These are phyloP conservation scores for Ceratorhiza oryzae-sativae DNA, from an alignment of 1,284 basidiomycete species.

Conservation along the genomic window DNA sequence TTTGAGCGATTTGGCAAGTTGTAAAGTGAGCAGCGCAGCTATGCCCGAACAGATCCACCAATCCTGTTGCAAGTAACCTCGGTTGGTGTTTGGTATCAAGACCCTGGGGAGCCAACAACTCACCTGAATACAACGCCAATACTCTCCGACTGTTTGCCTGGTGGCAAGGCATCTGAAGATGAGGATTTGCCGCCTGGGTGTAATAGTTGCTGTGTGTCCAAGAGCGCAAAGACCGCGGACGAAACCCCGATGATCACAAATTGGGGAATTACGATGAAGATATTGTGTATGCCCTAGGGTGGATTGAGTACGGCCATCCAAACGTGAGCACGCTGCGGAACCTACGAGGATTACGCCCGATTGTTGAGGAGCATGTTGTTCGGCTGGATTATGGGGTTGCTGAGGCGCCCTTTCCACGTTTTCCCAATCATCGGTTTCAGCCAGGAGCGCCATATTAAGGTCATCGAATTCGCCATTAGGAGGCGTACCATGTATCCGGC, in stretches of 20 bases:
- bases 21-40: slow-evolving; percentile 24
- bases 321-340: slow-evolving; percentile 37
- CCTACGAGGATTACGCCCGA: slow-evolving; percentile 86
- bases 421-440: slow-evolving; percentile 36
- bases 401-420: slow-evolving; percentile 8
- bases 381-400: background rate
- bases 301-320: background rate
- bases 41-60: slow-evolving; percentile 30
- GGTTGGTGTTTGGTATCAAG: background rate
- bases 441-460: slow-evolving; percentile 27
- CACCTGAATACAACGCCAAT: slow-evolving; percentile 34
- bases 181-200: slow-evolving; percentile 21
- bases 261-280: slow-evolving; percentile 79
- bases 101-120: background rate
- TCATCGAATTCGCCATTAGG: slow-evolving; percentile 38
- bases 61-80: slow-evolving; percentile 3
- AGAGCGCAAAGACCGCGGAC: slow-evolving; percentile 60
- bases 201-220: slow-evolving; percentile 54
- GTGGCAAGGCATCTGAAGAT: slow-evolving; percentile 5
- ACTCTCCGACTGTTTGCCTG: slow-evolving; percentile 32
- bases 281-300: slow-evolving; percentile 84
- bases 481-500: slow-evolving; percentile 17
- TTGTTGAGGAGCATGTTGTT: slow-evolving; percentile 55
- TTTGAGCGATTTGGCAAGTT: slow-evolving; percentile 33
- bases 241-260: slow-evolving; percentile 58